phyloP scores from a whole-genome alignment of 2,329 filamentous ascomycete genomes.

The Xylariaceae sp. region DNA sequence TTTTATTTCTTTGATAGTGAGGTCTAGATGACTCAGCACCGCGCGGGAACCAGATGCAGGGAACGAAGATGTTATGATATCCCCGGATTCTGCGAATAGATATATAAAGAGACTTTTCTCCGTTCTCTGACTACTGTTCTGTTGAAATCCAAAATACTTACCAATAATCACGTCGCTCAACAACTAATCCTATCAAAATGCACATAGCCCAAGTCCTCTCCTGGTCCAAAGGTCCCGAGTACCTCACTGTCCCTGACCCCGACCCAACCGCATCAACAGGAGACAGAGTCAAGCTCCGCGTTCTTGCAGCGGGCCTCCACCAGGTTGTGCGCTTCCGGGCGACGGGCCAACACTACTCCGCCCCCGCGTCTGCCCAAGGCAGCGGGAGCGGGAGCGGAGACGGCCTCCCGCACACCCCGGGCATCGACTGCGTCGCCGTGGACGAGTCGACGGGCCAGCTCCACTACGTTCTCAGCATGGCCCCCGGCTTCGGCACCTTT shows the following conservation, averaged over 20 bases:
- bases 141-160: neutral
- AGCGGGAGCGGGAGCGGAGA: no score
- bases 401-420: slow-evolving; percentile 45
- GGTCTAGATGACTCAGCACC: no score
- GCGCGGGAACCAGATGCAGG: no score
- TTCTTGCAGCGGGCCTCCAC: slow-evolving; percentile 48
- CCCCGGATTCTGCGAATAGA: no score
- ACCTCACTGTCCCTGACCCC: slow-evolving; percentile 31
- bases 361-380: no score
- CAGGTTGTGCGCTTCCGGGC: slow-evolving; percentile 49
- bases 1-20: no score
- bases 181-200: no score
- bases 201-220: slow-evolving; percentile 24
- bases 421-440: slow-evolving; percentile 48
- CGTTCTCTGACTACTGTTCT: neutral
- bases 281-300: slow-evolving; percentile 43
- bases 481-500: slow-evolving; percentile 37
- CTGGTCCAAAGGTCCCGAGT: slow-evolving; percentile 27
- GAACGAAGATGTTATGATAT: no score
- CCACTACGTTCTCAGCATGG: slow-evolving; percentile 45
- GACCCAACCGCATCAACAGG: slow-evolving; percentile 32
- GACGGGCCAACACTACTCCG: slow-evolving; percentile 49
- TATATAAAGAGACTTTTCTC: no score
- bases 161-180: no score
- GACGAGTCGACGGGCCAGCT: slow-evolving; percentile 39